Base-by-base conservation (phyloP, 768 basidiomycete genomes). In the Crepidotus variabilis region DNA sequence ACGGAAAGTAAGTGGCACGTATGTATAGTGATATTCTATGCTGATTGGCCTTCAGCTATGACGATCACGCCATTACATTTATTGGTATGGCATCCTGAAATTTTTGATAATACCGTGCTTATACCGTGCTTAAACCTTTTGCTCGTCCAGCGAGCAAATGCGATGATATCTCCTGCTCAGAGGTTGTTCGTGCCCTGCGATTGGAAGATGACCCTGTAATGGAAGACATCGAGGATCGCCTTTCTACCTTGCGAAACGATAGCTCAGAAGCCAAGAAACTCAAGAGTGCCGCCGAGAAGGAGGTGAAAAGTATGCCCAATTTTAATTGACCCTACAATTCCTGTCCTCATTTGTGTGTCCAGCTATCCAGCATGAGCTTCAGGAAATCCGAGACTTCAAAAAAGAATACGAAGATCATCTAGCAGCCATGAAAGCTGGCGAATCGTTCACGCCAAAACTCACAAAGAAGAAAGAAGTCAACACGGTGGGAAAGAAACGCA, bases 121-220 rank as follows among this genome's bases (percentile, higher is more conserved):
- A n/a, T 46, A 39, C 32, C 20, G 16, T 20, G 23, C 14, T 43
- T n/a, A 8, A 33, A 10, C 49, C 22, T 43, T 34, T 52, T 53
- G 52, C 39, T 23, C 10, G 39, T 54, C 9, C 56, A 82, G 84
- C 84, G 6, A 82, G 79, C 60, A 85, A 86, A 65, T 82, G 81
- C 55, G 85, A 86, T 54, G 85, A 86, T 58, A 77, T 86, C 13
- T 83, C 82, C 11, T 83, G 81, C 52, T 78, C 78, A 0, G 84
- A 86, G 59, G 77, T 84, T 39, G 79, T 85, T 49, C 66, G 66
- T 8, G 77, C 79, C 0, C 72, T 86, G 47, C 61, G 69, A 21
- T 74, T 85, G 4, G 76, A 80, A 2, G 78, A 82, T 51, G 79
- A 84, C n/a, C 74, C 77, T 0, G 76, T 77, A 50, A 69, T 84